Evolutionary conservation across 1,139 yeast genomes (phyloP).

Genomic region (Geotrichum bryndzae): DNA sequence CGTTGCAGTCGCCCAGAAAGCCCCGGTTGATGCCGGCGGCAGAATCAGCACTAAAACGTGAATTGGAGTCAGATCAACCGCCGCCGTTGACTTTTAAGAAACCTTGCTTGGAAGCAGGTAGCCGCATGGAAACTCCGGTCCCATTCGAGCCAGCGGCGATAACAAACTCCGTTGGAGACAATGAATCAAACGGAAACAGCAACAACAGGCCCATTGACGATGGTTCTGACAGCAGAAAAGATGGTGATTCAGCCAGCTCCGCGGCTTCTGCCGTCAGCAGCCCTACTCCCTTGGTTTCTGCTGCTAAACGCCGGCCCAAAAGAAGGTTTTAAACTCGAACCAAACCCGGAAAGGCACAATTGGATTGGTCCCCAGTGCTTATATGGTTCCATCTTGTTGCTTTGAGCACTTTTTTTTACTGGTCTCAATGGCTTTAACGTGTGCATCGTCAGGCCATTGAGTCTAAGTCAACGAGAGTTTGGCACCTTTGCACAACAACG

Average conservation of each 20-base stretch:
- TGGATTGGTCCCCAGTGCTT: too few species aligned
- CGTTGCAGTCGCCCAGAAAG: conserved; percentile 1
- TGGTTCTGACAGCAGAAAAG: not conserved
- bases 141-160: not conserved
- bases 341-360: too few species aligned
- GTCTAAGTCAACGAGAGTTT: not conserved
- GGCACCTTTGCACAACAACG: not conserved
- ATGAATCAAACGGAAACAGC: too few species aligned
- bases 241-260: not conserved
- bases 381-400: too few species aligned
- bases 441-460: too few species aligned
- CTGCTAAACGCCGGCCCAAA: not conserved
- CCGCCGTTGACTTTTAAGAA: not conserved
- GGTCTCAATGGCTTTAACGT: too few species aligned
- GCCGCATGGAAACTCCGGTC: not conserved
- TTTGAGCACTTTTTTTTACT: too few species aligned
- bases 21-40: not conserved
- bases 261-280: not conserved
- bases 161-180: not conserved
- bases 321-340: not conserved
- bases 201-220: not conserved
- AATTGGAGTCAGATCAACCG: not conserved
- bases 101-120: not conserved
- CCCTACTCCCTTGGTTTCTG: not conserved
- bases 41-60: not conserved